These are phyloP conservation scores for Candida tetrigidarum DNA, from an alignment of 1,139 yeast species.

Conservation along the genomic window DNA sequence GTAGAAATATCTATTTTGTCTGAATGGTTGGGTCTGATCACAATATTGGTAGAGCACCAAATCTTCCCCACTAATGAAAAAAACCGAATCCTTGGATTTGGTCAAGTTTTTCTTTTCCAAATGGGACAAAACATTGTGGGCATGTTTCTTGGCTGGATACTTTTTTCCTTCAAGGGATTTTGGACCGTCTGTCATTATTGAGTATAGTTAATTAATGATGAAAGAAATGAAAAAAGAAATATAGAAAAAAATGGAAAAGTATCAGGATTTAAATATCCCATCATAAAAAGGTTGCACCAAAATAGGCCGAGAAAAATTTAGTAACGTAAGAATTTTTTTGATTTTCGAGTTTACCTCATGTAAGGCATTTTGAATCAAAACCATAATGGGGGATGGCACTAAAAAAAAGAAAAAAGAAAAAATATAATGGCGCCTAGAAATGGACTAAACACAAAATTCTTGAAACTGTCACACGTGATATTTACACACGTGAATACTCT, in stretches of 20 bases:
- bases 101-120: constrained; percentile 29
- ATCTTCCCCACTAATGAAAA: constrained; percentile 73
- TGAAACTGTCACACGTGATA: neutral
- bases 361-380: constrained; percentile 3
- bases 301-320: neutral
- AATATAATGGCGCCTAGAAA: neutral
- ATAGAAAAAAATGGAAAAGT: neutral
- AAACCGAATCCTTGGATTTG: constrained; percentile 25
- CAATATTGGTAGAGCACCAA: constrained; percentile 70
- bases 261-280: neutral
- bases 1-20: constrained; percentile 90
- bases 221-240: neutral
- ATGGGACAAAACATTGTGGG: constrained; percentile 52
- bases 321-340: no score
- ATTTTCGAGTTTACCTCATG: neutral
- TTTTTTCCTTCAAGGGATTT: constrained; percentile 37
- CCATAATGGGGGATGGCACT: constrained; percentile 1
- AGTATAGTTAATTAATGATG: neutral
- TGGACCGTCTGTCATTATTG: constrained; percentile 18
- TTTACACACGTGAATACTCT: neutral
- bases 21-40: constrained; percentile 77
- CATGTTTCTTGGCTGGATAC: constrained; percentile 81
- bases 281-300: neutral
- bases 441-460: neutral
- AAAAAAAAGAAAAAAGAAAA: neutral